Percentiles rank a stretch among this genome's conserved stretches.
Evolutionary conservation across 306 rosid species (phyloP).

Genomic region (Alnus rubra): DNA sequence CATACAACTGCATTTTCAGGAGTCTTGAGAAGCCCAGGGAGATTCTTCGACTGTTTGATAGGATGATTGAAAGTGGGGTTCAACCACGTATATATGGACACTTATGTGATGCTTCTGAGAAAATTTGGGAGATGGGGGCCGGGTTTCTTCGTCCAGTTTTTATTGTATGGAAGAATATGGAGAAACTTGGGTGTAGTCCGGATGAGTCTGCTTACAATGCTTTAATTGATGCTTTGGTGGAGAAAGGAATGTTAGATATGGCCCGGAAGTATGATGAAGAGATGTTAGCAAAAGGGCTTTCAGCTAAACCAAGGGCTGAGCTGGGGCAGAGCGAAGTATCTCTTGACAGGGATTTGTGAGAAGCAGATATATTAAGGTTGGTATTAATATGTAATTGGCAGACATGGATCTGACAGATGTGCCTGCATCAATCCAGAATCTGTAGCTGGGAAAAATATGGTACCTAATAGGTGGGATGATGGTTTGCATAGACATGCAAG

Average conservation of each 20-base stretch:
- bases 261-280: conserved; percentile 84
- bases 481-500: not conserved
- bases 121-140: conserved; percentile 96
- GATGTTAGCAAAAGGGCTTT: conserved; percentile 82
- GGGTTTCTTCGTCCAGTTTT: conserved; percentile 76
- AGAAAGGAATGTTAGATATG: conserved; percentile 69
- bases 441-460: not conserved
- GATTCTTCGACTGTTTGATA: conserved; percentile 63
- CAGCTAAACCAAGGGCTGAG: conserved; percentile 75
- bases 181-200: conserved; percentile 76
- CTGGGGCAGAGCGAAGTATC: conserved; percentile 49
- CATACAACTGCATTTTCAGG: conserved; percentile 66
- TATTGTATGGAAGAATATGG: conserved; percentile 75
- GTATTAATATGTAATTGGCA: not conserved
- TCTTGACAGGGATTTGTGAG: conserved; percentile 29
- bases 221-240: conserved; percentile 77
- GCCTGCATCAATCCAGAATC: not conserved
- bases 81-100: conserved; percentile 70
- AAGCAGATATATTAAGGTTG: not conserved
- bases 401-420: not conserved
- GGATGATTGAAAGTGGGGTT: conserved; percentile 71
- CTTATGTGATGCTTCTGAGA: conserved; percentile 83
- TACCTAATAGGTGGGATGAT: not conserved
- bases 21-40: conserved; percentile 61
- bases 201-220: conserved; percentile 82